These are phyloP conservation scores for Coniophora puteana DNA, from an alignment of 1,284 basidiomycete species.

Conservation along the genomic window DNA sequence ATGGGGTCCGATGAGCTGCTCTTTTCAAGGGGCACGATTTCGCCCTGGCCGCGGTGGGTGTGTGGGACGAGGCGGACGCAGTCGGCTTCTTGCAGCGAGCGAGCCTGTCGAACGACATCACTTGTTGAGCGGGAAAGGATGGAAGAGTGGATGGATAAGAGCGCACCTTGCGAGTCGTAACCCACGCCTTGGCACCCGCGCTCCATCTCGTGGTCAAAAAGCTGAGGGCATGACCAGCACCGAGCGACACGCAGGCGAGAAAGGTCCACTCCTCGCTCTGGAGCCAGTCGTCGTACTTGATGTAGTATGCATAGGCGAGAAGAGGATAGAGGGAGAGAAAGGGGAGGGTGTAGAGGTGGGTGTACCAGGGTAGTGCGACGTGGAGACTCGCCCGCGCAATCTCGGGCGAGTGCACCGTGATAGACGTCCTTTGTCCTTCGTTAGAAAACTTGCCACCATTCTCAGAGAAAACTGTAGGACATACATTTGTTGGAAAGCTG, in stretches of 20 bases:
- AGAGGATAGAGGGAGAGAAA: slow-evolving; percentile 87
- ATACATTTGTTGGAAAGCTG: background rate
- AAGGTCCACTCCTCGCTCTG: slow-evolving; percentile 97
- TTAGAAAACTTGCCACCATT: background rate
- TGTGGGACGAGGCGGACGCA: slow-evolving; percentile 85
- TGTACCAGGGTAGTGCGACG: slow-evolving; percentile 72
- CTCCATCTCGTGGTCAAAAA: slow-evolving; percentile 94
- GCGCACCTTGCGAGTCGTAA: slow-evolving; percentile 69
- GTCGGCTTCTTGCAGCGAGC: slow-evolving; percentile 69
- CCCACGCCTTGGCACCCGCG: slow-evolving; percentile 71
- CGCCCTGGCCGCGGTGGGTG: slow-evolving; percentile 86
- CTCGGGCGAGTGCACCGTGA: slow-evolving; percentile 80
- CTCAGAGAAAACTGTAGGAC: background rate
- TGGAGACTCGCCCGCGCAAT: slow-evolving; percentile 82
- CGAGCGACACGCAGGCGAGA: slow-evolving; percentile 82
- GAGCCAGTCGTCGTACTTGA: slow-evolving; percentile 89
- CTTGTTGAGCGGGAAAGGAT: background rate
- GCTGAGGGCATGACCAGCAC: slow-evolving; percentile 87
- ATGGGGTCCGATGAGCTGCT: slow-evolving; percentile 51
- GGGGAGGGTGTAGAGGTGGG: slow-evolving; percentile 82
- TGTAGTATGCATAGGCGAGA: slow-evolving; percentile 88
- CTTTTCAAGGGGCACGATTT: slow-evolving; percentile 80
- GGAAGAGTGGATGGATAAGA: slow-evolving; percentile 2
- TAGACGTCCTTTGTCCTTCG: slow-evolving; percentile 23
- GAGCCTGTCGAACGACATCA: slow-evolving; percentile 52